Evolutionary conservation across 2,329 filamentous ascomycete genomes (phyloP), one percentile per base, ranked within the genome.

Genomic region (Zalaria sp.): DNA sequence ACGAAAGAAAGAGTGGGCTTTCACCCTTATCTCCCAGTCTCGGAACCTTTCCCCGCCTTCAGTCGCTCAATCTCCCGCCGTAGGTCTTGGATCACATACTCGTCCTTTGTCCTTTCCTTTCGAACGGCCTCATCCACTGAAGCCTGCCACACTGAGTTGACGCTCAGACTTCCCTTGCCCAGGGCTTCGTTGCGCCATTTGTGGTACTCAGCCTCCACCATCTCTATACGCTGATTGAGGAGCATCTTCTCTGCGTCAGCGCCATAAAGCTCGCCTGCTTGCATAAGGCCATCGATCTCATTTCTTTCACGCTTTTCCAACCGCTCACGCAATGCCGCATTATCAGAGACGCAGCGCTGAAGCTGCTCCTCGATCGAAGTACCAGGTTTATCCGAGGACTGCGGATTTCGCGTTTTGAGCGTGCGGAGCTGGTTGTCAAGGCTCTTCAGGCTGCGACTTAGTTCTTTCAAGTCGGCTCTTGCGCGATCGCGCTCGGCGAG

Each of bases 71-170:
- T 40, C 43, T 51, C 46, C 11, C 43, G 34, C 10, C 40, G 42
- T 25, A 49, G 37, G 18, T 18, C 34, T 6, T 46, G 31, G 10
- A 55, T 44, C 1, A 52, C 35, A 28, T 47, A 25, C 2, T 41
- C 35, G 27, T 55, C 51, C 32, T 48, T 49, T 37, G 48, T 41
- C 10, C 51, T 40, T 37, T 55, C 50, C 5, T 45, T 37, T 11
- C 49, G 36, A 5, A 55, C 47, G 37, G 51, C 50, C 36, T 51
- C 45, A 34, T 53, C 49, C 3, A 55, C 43, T 10, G 45, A 46
- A 5, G 42, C 48, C 34, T 49, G 46, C 45, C 47, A 53, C n/a
- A 39, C 40, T 26, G 31, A 28, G 27, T 36, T 48, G 27, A 51
- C 40, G 5, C 45, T 40, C 28, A 47, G 44, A 34, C 28, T 43